Evolutionary conservation across 805 yeast species (phyloP), one percentile per base, ranked within the genome.

Genomic region (Henningerozyma blattae): DNA sequence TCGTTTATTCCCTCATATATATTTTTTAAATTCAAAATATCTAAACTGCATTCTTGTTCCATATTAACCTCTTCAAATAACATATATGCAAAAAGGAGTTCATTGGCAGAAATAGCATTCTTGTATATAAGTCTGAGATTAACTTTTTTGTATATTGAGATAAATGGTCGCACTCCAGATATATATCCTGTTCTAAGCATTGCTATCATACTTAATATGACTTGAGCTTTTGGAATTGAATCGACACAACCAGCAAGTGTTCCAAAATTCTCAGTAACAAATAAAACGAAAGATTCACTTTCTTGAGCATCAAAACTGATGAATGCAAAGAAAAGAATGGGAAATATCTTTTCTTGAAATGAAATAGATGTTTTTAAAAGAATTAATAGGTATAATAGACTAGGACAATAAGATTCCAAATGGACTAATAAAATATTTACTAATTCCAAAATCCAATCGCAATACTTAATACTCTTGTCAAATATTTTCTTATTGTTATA

Each of bases 1-100:
- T 79, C 85, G 32, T 69, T 73, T 3, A 85, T 59, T 0, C 64
- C 48, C 4, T 61, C 58, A 49, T 77, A 82, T 2, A 79, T 59
- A 1, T 37, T 29, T 3, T 54, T 22, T 10, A 62, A 32, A 4
- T 35, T 28, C 2, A 18, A 14, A 3, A 43, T 33, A 13, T 46
- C 50, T 5, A 36, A 15, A 1, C 20, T 36, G 14, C 15, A 25
- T 30, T 10, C n/a, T 15, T 29, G 7, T n/a, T 22, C 18, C 39
- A 41, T 36, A 25, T 28, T 30, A 5, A 46, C 30, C 29, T 58
- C 61, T 34, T 67, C 72, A 33, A 56, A 52, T 1, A 64, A 24
- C 40, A 59, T 39, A 16, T 56, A 42, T 1, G 67, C 62, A 25
- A 63, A 46, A 14, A 50, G 46, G 12, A 39, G 33, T 32, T 52